Conservation (phyloP, 2,329 filamentous ascomycete species). For the Fusarium tricinctum region DNA sequence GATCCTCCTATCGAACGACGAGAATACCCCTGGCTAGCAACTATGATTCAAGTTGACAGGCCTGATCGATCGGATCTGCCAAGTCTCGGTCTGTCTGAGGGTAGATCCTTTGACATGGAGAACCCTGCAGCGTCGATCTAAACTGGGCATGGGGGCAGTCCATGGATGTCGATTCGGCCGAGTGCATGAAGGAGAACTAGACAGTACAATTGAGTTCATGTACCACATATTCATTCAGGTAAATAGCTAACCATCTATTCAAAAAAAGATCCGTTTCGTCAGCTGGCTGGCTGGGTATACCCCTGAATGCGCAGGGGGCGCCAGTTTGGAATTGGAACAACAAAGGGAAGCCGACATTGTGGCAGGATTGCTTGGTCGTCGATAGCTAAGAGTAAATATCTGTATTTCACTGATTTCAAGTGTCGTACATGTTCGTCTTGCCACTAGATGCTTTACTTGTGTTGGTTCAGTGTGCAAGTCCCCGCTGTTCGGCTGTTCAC, state of each 20-base stretch:
- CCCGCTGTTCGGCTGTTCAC: not conserved
- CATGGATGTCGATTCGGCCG: constrained; percentile 2
- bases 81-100: not conserved
- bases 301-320: not conserved
- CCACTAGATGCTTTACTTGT: no score
- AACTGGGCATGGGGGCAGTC: not conserved
- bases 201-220: not conserved
- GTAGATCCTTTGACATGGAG: constrained; percentile 2
- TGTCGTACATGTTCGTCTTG: no score
- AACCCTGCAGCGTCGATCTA: constrained; percentile 8
- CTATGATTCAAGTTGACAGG: constrained; percentile 2
- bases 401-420: no score
- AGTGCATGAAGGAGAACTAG: not conserved
- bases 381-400: no score
- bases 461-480: no score
- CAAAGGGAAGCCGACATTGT: no score
- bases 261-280: not conserved
- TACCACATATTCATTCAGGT: not conserved
- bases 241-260: not conserved
- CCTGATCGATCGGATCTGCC: not conserved
- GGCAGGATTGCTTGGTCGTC: no score
- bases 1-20: not conserved
- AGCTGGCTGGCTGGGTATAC: not conserved
- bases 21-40: not conserved
- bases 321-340: no score